Evolutionary conservation across 2,329 filamentous ascomycete species (phyloP).

Genomic region (Chrysoporthe deuterocubensis): DNA sequence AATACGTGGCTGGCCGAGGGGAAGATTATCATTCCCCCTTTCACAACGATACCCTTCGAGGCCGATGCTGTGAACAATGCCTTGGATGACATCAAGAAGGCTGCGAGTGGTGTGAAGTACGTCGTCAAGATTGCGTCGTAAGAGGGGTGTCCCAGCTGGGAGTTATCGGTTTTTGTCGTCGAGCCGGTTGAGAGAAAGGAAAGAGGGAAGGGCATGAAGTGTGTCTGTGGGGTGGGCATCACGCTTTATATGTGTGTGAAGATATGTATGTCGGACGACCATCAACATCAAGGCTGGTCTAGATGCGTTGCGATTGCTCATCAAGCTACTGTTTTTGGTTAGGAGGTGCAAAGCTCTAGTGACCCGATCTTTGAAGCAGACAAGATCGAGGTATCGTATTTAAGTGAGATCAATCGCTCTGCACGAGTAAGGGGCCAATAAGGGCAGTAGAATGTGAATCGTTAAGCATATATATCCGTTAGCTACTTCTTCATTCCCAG

Average conservation of each 20-base stretch:
- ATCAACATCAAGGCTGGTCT: not conserved
- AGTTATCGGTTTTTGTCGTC: not conserved
- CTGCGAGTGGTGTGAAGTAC: conserved; percentile 5
- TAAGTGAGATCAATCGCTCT: too few species aligned
- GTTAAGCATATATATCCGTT: not conserved
- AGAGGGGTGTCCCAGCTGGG: too few species aligned
- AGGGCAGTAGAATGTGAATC: not conserved
- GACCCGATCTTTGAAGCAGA: too few species aligned
- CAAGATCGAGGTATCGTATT: too few species aligned
- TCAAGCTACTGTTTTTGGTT: not conserved
- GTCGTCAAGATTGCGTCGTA: not conserved
- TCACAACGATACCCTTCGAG: not conserved
- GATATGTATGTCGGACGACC: not conserved
- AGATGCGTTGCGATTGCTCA: too few species aligned
- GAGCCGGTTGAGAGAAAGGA: not conserved
- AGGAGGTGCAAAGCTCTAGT: not conserved
- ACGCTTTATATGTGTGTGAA: not conserved
- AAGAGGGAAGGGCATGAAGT: not conserved
- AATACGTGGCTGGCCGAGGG: conserved; percentile 4
- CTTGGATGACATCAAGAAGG: not conserved
- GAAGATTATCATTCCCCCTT: not conserved
- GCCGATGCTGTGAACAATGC: not conserved
- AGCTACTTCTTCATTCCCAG: not conserved
- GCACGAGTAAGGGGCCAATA: too few species aligned
- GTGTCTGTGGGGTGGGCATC: not conserved